Base-by-base conservation (phyloP, 805 yeast genomes). In the Nadsonia fulvescens region DNA sequence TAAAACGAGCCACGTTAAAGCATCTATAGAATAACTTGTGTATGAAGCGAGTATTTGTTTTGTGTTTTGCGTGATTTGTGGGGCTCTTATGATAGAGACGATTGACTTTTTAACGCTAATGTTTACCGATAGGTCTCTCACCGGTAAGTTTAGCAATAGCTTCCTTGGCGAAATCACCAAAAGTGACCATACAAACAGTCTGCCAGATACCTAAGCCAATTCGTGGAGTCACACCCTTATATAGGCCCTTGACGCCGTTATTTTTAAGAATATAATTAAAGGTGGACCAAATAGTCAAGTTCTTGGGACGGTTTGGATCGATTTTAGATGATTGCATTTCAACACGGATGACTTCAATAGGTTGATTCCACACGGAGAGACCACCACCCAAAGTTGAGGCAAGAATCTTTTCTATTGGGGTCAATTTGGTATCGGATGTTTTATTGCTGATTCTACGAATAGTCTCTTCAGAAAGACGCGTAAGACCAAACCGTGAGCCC, bases 181-280 rank as follows among this genome's bases (percentile, higher is more conserved):
- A 70, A 8, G 93, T 94, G 32, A 86, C 96, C 96, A 86, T 86
- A 52, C 92, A 86, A 23, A 86, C 81, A 3, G 96, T 86, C 61
- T 89, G 98, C 95, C 96, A 89, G 36, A 86, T 74, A 43, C 96
- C 92, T 37, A 89, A 65, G 30, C 93, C 95, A 39, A 89, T 68
- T 63, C 98, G 76, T 40, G 98, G 96, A 9, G 96, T 70, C 23
- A 83, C 94, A 47, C 98, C 98, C 52, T 93, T 67, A 51, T 83
- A 89, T 35, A 89, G 65, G 32, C 98, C 98, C 54, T 68, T 70
- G 32, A 83, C 33, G 39, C 98, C 98, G 47, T 73, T 78, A 40
- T 70, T 66, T 25, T 61, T 42, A 54, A 82, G 82, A 40, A 89
- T 79, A 54, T 86, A 89, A 43, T 64, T 72, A 43, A 77, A 65